A percentile compares a stretch with the other conserved stretches of the same genome.
phyloP scores from a whole-genome alignment of 2,329 filamentous ascomycete genomes.

The Talaromyces marneffei region DNA sequence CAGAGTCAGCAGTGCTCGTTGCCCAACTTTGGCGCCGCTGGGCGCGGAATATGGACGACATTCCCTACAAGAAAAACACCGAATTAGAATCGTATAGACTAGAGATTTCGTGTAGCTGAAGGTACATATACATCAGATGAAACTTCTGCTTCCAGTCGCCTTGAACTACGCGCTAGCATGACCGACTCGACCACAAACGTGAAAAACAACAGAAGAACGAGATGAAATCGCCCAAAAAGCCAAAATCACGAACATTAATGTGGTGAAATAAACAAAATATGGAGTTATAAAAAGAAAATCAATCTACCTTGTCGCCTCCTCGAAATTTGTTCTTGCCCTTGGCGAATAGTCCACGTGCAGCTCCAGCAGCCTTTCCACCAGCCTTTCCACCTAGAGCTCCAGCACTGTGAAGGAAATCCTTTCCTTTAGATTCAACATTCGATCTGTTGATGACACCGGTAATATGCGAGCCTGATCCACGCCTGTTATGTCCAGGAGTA shows the following conservation, averaged over 20 bases:
- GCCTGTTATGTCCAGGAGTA: conserved; percentile 29
- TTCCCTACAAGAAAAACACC: conserved; percentile 15
- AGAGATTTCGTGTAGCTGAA: conserved; percentile 13
- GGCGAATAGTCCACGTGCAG: conserved; percentile 83
- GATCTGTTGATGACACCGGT: conserved; percentile 46
- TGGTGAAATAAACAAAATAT: neutral
- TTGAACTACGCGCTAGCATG: conserved; percentile 8
- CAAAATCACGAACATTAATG: neutral
- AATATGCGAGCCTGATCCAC: conserved; percentile 33
- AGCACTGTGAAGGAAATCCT: conserved; percentile 80
- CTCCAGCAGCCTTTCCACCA: conserved; percentile 60
- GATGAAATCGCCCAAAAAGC: neutral
- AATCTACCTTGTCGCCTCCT: conserved; percentile 77
- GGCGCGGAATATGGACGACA: conserved; percentile 13
- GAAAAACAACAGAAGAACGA: conserved; percentile 21
- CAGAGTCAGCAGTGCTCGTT: neutral
- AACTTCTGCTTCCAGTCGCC: conserved; percentile 2
- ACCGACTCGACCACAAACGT: neutral
- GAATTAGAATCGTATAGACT: conserved; percentile 16
- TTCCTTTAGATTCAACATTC: conserved; percentile 74
- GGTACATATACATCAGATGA: conserved; percentile 14
- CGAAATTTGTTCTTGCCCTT: conserved; percentile 82
- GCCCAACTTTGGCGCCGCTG: conserved; percentile 7
- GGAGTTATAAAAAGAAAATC: conserved; percentile 37
- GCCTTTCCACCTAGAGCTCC: conserved; percentile 64